Evolutionary conservation across 495 filamentous ascomycete genomes (phyloP), one percentile per base, ranked within the genome.

Genomic region (Zalerion maritima): DNA sequence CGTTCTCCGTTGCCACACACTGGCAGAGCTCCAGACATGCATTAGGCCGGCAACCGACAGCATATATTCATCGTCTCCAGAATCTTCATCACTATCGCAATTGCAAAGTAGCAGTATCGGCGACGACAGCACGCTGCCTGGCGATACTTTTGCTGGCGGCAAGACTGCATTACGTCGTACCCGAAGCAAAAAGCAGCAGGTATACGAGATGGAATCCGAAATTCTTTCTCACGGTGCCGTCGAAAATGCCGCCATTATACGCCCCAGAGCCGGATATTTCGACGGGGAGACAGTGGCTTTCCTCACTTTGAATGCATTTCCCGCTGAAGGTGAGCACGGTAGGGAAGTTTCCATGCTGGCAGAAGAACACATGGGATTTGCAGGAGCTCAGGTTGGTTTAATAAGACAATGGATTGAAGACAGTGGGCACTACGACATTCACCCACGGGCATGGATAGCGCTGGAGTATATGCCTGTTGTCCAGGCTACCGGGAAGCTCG

Each of bases 241-340:
- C n/a, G n/a, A n/a, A n/a, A n/a, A n/a, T n/a, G 50, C 59, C 18
- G 47, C 51, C 18, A 46, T 57, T 4, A 42, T 61, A 6, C 52
- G 50, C 19, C 58, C 60, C 14, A 62, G 57, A 35, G 60, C 60
- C 5, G 60, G 60, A 8, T 40, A 55, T 11, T 54, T 64, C 13
- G 60, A 64, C 29, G 57, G 52, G 5, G 54, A 52, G 31, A 41
- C 60, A 14, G 50, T 62, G 14, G 57, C 54, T 12, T 40, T 64
- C 7, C 35, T 60, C 18, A 58, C 57, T 10, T 40, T 64, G 3
- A 17, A 46, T 25, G 40, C 43, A 19, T 35, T 38, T 11, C 29
- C 31, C 14, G 36, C 46, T 5, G 37, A 36, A 8, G 43, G 38
- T 14, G 32, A 34, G 15, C 40, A 40, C 14, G 37, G 49, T 16